Percentiles rank a stretch among this genome's conserved stretches.
Evolutionary conservation across 2,329 filamentous ascomycete species (phyloP).

Genomic region (Aspergillus fumigatiaffinis): DNA sequence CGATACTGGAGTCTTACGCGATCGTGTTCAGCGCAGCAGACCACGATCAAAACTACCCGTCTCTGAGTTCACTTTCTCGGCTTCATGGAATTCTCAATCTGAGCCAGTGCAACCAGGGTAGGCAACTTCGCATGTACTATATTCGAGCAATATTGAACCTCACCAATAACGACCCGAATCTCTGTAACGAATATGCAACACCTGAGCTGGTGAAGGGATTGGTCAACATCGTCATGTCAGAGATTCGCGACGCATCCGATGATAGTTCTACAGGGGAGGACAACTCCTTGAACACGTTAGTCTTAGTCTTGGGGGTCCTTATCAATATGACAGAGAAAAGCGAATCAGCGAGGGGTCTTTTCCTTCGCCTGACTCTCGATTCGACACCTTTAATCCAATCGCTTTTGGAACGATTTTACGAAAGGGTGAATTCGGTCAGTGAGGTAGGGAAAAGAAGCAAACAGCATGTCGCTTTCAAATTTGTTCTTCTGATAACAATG

Average conservation of each 20-base stretch:
- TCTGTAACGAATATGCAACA: constrained; percentile 64
- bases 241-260: constrained; percentile 27
- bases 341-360: constrained; percentile 53
- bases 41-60: constrained; percentile 20
- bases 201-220: constrained; percentile 35
- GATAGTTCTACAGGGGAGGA: constrained; percentile 41
- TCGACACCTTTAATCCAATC: constrained; percentile 50
- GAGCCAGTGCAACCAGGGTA: constrained; percentile 12
- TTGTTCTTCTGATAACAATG: constrained; percentile 10
- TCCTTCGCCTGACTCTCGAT: constrained; percentile 39
- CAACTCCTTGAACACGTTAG: constrained; percentile 64
- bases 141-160: constrained; percentile 77
- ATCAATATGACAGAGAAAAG: constrained; percentile 87
- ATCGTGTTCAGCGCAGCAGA: constrained; percentile 24
- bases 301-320: constrained; percentile 74
- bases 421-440: constrained; percentile 60
- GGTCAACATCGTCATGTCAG: constrained; percentile 32
- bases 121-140: constrained; percentile 37
- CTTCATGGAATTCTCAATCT: constrained; percentile 39
- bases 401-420: constrained; percentile 64
- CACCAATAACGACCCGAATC: constrained; percentile 71
- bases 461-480: constrained; percentile 7
- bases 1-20: constrained; percentile 38
- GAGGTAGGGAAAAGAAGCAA: constrained; percentile 54
- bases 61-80: constrained; percentile 27